A percentile compares a stretch with the other conserved stretches of the same genome.
phyloP scores from a whole-genome alignment of 169 alveolate genomes.

The Plasmodium relictum region DNA sequence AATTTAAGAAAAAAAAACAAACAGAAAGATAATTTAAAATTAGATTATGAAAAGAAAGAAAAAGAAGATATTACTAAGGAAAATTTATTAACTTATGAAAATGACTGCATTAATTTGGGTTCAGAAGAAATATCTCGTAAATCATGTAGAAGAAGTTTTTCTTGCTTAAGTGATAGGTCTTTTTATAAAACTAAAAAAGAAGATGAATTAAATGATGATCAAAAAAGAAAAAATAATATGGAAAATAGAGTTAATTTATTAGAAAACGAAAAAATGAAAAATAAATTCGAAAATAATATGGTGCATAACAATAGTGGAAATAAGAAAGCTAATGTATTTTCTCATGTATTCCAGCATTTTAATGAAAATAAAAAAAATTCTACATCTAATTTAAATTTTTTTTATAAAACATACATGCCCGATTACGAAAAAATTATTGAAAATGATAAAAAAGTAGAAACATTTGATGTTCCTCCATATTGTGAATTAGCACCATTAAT shows the following conservation, averaged over 20 bases:
- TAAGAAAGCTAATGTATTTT: slow-evolving; percentile 48
- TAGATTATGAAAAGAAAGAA: slow-evolving; percentile 69
- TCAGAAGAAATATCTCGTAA: slow-evolving; percentile 11
- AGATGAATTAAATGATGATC: slow-evolving; percentile 6
- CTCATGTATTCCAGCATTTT: slow-evolving; percentile 65
- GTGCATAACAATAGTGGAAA: not conserved
- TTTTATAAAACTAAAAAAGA: slow-evolving; percentile 23
- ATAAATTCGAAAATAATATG: not conserved
- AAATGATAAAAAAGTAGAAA: slow-evolving; percentile 71
- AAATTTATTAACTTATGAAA: slow-evolving; percentile 69
- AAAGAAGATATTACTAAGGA: slow-evolving; percentile 76
- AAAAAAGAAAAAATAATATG: not conserved
- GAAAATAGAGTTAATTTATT: not conserved
- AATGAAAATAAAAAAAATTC: slow-evolving; percentile 52
- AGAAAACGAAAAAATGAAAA: slow-evolving; percentile 20
- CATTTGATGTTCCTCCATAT: slow-evolving; percentile 84
- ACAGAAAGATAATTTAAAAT: slow-evolving; percentile 20
- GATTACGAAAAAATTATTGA: slow-evolving; percentile 72
- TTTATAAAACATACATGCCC: slow-evolving; percentile 75
- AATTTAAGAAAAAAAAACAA: slow-evolving; percentile 50
- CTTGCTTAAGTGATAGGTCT: slow-evolving; percentile 48
- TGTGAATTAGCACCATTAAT: slow-evolving; percentile 84
- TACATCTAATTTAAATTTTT: slow-evolving; percentile 53
- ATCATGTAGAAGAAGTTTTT: slow-evolving; percentile 46
- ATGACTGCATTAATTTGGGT: slow-evolving; percentile 6